Percentiles rank a stretch among this genome's conserved stretches.
These are phyloP conservation scores for Dittrichia graveolens DNA, from an alignment of 129 eudicot genomes.

Conservation along the genomic window DNA sequence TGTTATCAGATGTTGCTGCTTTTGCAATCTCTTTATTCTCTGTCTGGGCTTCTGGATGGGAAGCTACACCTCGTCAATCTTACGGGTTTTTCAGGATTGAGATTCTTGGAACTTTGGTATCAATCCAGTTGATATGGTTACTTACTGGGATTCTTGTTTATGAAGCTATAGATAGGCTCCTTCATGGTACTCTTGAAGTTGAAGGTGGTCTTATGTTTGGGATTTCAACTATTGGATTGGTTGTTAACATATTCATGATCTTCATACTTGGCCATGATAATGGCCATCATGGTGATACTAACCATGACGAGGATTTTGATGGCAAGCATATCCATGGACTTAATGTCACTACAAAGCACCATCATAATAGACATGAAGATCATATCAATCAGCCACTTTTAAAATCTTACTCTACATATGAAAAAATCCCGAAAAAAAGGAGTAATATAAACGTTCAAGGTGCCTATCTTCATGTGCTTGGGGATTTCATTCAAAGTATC, in stretches of 20 bases:
- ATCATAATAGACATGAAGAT: conserved; percentile 40
- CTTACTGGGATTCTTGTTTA: conserved; percentile 56
- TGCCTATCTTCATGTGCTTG: conserved; percentile 71
- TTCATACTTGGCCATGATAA: conserved; percentile 54
- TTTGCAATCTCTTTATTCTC: conserved; percentile 57
- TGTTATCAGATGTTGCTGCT: conserved; percentile 60
- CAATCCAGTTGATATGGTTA: conserved; percentile 58
- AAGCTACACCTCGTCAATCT: conserved; percentile 60
- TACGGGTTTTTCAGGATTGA: conserved; percentile 59
- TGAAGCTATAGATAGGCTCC: conserved; percentile 47
- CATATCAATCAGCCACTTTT: conserved; percentile 31
- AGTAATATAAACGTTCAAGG: conserved; percentile 62
- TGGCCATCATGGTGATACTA: conserved; percentile 32
- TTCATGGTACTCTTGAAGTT: conserved; percentile 43
- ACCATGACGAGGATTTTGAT: neutral
- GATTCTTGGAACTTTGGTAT: conserved; percentile 54
- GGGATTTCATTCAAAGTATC: conserved; percentile 64
- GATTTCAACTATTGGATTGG: conserved; percentile 44
- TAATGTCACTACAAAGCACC: conserved; percentile 25
- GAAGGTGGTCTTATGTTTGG: conserved; percentile 54
- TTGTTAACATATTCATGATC: conserved; percentile 49
- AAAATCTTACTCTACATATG: neutral
- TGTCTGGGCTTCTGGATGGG: conserved; percentile 68
- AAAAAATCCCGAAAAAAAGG: conserved; percentile 21
- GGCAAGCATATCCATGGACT: conserved; percentile 36